Base-by-base conservation (phyloP, 495 filamentous ascomycete species). In the Trichodelitschia bisporula region DNA sequence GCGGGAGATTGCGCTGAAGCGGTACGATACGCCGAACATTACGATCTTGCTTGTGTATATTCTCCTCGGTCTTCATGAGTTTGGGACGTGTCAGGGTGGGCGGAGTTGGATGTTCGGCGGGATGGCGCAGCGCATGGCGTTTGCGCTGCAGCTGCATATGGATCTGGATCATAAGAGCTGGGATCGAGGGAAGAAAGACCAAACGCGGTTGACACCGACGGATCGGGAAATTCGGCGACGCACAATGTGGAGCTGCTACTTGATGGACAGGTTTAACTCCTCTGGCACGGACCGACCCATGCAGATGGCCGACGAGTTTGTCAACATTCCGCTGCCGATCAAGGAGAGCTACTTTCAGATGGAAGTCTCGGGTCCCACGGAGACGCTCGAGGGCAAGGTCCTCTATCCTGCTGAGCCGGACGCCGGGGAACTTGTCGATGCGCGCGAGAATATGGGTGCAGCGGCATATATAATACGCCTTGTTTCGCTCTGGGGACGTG, bases 201-300 rank as follows among this genome's bases (percentile, higher is more conserved):
- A 65, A 3, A 63, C 64, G 10, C 66, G 74, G 33, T 57, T 97
- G 24, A 91, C 76, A 42, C 77, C 78, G 41, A 86, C 80, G 9
- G 86, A 97, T 50, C 69, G 77, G 19, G 86, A 97, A 46, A 92
- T 93, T 21, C 60, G 86, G 32, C 61, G 84, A 34, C 62, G 86
- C 31, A 89, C 79, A 3, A 93, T 97, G 84, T 97, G 86, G 86
- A 76, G 82, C 15, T 92, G 82, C 46, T 92, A 84, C 42, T 45
- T 89, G 36, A 92, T 97, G 86, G 86, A 97, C 48, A 69, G 84
- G 0, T 93, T 92, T 52, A 93, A 82, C 50, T 90, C 84, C 2
- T 92, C 83, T 2, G 86, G 86, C 10, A 92, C 83, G 17, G 82
- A 92, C 41, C 65, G 86, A 31, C 86, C 86, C 29, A 74, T 75